Conservation (phyloP, 495 filamentous ascomycete genomes). For the Neurospora sp. region DNA sequence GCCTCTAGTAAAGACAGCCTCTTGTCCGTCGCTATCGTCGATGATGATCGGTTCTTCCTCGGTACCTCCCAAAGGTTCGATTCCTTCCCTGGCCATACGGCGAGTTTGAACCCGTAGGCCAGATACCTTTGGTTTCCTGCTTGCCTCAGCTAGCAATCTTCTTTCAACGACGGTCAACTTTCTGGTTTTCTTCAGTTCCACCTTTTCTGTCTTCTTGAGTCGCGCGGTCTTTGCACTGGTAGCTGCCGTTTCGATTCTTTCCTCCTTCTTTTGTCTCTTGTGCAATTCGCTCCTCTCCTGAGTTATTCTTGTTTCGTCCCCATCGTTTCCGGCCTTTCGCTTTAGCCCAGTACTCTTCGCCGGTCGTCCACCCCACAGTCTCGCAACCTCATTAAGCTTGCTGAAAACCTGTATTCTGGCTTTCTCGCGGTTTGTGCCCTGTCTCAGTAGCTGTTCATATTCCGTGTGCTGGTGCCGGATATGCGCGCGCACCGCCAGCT, state of each 20-base stretch:
- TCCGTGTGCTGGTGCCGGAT: slow-evolving; percentile 29
- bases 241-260: not conserved
- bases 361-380: slow-evolving; percentile 10
- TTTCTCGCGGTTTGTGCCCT: slow-evolving; percentile 1
- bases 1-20: slow-evolving; percentile 1
- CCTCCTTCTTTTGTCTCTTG: not conserved
- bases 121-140: not conserved
- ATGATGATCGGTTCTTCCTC: slow-evolving; percentile 2
- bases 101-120: not conserved
- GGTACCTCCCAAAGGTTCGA: not conserved
- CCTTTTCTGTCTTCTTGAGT: not conserved
- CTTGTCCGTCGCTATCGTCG: slow-evolving; percentile 1
- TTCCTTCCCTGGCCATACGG: not conserved
- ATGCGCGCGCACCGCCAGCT: slow-evolving; percentile 27
- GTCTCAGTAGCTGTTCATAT: slow-evolving; percentile 23
- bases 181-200: not conserved
- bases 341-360: not conserved
- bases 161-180: not conserved
- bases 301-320: not conserved
- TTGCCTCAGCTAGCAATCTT: not conserved
- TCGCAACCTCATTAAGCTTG: slow-evolving; percentile 13
- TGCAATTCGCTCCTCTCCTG: not conserved
- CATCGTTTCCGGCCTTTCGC: not conserved
- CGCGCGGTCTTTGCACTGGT: not conserved
- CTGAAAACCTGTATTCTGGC: slow-evolving; percentile 13